Evolutionary conservation across 768 basidiomycete genomes (phyloP), one percentile per base, ranked within the genome.

Genomic region (Macrolepiota fuliginosa): DNA sequence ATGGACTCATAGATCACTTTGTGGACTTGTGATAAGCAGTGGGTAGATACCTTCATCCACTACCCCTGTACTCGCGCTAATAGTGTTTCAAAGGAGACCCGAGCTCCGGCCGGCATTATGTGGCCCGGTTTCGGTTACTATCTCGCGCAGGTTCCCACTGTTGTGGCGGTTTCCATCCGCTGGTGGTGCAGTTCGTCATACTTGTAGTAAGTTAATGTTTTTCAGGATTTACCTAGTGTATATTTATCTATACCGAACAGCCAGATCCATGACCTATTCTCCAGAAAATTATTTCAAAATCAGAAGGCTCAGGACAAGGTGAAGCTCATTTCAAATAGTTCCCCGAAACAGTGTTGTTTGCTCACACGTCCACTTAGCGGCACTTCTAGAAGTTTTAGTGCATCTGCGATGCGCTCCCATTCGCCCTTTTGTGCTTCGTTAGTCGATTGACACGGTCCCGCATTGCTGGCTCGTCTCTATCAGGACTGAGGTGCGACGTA

Each of bases 1-100:
- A 75, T 12, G 72, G 73, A 1, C 57, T 83, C 52, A 61, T 75
- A 54, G 68, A 70, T 42, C 75, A 80, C 66, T 83, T 82, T 54
- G 68, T 70, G 50, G 66, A 66, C 32, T 58, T 63, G 56, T 64
- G 64, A 63, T 32, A 61, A 32, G 19, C 63, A 56, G 60, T 27
- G 46, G 32, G 51, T 32, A 32, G 7, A 32, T 19, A 36, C 22
- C n/a, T 13, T 15, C 4, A 24, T 22, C 19, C 1, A 22, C 1
- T 37, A 15, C 13, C 4, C 24, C n/a, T n/a, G 5, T 54, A 19
- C 19, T 5, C 13, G 22, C 24, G 32, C 19, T 54, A 19, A 54
- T 11, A 19, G 11, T 4, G 1, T 39, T 24, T 39, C 12, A 4
- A 9, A 39, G 37, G 53, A 39, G 32, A 53, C 13, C 40, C 51